Evolutionary conservation across 164 flowering plant species (phyloP).

Genomic region (Liriodendron chinense): DNA sequence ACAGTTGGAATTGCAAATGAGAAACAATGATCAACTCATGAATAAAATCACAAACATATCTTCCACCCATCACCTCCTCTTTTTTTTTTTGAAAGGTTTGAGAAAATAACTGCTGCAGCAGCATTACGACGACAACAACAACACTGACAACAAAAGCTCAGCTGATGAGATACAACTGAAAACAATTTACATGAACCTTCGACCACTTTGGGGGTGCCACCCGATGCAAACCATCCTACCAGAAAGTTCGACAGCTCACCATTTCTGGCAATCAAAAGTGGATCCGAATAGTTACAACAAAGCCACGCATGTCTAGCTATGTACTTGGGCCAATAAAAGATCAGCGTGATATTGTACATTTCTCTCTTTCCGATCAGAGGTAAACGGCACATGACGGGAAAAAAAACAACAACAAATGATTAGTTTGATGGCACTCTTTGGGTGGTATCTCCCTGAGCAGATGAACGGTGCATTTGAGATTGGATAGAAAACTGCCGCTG

Average conservation of each 20-base stretch:
- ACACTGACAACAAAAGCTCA: not conserved
- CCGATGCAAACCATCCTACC: no score
- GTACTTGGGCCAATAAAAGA: not conserved
- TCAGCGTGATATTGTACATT: not conserved
- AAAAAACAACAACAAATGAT: not conserved
- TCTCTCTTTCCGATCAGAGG: not conserved
- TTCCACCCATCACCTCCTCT: no score
- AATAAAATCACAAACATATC: not conserved
- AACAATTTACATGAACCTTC: not conserved
- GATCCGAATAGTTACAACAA: not conserved
- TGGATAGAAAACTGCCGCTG: constrained; percentile 59
- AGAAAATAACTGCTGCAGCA: no score
- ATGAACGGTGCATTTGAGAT: constrained; percentile 47
- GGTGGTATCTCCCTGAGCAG: constrained; percentile 32
- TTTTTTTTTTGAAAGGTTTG: no score
- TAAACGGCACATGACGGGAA: not conserved
- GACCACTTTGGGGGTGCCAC: not conserved
- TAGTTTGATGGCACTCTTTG: constrained; percentile 19
- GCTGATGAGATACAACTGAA: not conserved
- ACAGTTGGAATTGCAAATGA: not conserved
- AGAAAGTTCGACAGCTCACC: no score
- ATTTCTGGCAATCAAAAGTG: not conserved
- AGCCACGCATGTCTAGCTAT: not conserved
- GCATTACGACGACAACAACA: not conserved
- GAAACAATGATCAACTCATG: not conserved